A percentile compares a stretch with the other conserved stretches of the same genome.
phyloP scores from a whole-genome alignment of 305 asterid species.

The Fraxinus sp. region DNA sequence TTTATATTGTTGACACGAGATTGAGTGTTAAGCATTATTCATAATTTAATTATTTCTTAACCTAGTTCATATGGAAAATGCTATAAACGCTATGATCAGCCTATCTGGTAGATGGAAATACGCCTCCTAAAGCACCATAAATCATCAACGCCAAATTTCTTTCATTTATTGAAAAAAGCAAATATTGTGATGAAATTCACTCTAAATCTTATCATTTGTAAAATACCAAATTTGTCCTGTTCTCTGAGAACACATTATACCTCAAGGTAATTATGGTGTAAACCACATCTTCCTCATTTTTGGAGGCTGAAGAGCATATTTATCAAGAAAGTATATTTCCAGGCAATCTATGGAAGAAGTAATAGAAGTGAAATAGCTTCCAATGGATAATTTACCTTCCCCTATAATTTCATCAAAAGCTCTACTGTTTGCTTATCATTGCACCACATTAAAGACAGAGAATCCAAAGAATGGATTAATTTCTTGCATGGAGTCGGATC shows the following conservation, averaged over 20 bases:
- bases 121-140: not conserved
- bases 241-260: not conserved
- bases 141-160: not conserved
- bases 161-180: not conserved
- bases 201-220: not conserved
- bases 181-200: not conserved
- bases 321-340: not conserved
- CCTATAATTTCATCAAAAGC: not conserved
- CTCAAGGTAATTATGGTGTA: slow-evolving; percentile 3
- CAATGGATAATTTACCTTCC: not conserved
- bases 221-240: not conserved
- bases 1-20: not conserved
- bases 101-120: not conserved
- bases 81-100: not conserved
- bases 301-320: not conserved
- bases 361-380: not conserved
- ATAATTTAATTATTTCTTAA: not conserved
- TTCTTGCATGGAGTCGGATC: not conserved
- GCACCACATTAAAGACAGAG: not conserved
- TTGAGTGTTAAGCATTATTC: not conserved
- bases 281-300: not conserved
- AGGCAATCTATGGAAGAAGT: not conserved
- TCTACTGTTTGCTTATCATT: not conserved
- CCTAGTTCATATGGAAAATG: not conserved
- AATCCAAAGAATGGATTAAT: not conserved